A percentile compares a stretch with the other conserved stretches of the same genome.
Evolutionary conservation across 2,329 filamentous ascomycete genomes (phyloP).

Genomic region (Clonostachys solani): DNA sequence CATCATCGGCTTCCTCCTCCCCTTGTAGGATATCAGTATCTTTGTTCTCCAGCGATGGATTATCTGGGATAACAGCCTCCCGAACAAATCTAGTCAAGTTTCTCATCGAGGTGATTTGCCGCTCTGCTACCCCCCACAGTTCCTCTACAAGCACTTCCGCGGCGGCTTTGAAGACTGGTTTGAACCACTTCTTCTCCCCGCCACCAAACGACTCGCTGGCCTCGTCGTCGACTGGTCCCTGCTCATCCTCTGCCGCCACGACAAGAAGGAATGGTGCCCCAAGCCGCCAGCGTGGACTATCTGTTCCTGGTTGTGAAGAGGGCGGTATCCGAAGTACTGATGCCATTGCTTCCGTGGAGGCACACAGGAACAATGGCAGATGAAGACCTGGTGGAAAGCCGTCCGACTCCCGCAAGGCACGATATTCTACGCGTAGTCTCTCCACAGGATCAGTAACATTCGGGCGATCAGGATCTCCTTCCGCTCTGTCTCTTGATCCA

Average conservation of each 20-base stretch:
- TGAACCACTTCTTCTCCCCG: not conserved
- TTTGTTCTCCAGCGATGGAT: not conserved
- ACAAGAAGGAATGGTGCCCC: not conserved
- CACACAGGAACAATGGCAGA: not conserved
- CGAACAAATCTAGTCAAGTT: not conserved
- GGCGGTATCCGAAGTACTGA: not conserved
- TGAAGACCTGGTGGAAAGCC: not conserved
- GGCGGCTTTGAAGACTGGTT: conserved; percentile 10
- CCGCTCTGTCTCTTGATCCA: not conserved
- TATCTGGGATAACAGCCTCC: not conserved
- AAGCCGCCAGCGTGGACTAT: not conserved
- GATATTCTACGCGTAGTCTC: not conserved
- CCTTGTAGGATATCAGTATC: not conserved
- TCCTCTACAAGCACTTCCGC: conserved; percentile 9
- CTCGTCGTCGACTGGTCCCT: not conserved
- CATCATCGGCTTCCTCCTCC: not conserved
- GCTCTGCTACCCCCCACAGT: conserved; percentile 6
- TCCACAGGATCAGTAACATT: not conserved
- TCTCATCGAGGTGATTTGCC: not conserved
- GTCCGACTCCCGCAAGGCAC: not conserved
- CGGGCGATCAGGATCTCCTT: not conserved
- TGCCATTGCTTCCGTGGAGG: not conserved
- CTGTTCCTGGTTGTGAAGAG: not conserved
- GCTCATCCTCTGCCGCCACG: not conserved
- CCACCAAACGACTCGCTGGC: not conserved